A percentile compares a stretch with the other conserved stretches of the same genome.
Evolutionary conservation across 2,329 filamentous ascomycete species (phyloP).

Genomic region (Proliferodiscus dingleyae): DNA sequence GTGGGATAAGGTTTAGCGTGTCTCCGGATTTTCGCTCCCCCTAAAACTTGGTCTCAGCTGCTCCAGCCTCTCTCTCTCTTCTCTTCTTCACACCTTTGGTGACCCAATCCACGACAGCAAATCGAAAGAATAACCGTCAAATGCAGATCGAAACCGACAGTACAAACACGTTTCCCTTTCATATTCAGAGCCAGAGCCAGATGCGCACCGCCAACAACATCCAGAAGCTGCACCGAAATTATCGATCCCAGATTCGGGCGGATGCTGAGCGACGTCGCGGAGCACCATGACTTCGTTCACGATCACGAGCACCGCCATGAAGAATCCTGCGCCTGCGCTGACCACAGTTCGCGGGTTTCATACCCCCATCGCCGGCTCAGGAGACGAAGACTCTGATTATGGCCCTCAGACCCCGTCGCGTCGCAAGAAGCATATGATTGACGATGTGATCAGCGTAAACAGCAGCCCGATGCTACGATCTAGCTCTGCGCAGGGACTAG

Average conservation of each 20-base stretch:
- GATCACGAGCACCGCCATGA: background rate
- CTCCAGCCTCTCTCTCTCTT: constrained; percentile 9
- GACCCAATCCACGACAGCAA: constrained; percentile 11
- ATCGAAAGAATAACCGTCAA: constrained; percentile 20
- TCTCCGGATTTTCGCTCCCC: no score
- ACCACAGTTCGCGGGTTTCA: constrained; percentile 32
- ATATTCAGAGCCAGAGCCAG: constrained; percentile 20
- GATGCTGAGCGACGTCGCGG: constrained; percentile 33
- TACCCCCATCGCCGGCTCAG: constrained; percentile 38
- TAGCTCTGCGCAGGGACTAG: constrained; percentile 43
- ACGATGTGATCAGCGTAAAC: constrained; percentile 47
- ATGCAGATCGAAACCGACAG: constrained; percentile 32
- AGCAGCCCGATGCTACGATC: constrained; percentile 56
- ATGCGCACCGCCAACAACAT: constrained; percentile 30
- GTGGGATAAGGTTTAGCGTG: no score
- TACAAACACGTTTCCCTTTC: constrained; percentile 15
- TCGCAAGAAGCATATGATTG: constrained; percentile 27
- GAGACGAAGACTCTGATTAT: constrained; percentile 51
- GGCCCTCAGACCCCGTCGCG: constrained; percentile 36
- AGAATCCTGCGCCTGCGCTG: constrained; percentile 24
- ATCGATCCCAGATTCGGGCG: constrained; percentile 31
- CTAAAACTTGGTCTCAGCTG: no score
- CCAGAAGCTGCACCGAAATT: constrained; percentile 31
- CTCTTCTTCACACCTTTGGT: constrained; percentile 22
- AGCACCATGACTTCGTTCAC: constrained; percentile 27